A percentile compares a stretch with the other conserved stretches of the same genome.
Conservation (phyloP, 163 green algal species). For the Smithsoniella earleae region DNA sequence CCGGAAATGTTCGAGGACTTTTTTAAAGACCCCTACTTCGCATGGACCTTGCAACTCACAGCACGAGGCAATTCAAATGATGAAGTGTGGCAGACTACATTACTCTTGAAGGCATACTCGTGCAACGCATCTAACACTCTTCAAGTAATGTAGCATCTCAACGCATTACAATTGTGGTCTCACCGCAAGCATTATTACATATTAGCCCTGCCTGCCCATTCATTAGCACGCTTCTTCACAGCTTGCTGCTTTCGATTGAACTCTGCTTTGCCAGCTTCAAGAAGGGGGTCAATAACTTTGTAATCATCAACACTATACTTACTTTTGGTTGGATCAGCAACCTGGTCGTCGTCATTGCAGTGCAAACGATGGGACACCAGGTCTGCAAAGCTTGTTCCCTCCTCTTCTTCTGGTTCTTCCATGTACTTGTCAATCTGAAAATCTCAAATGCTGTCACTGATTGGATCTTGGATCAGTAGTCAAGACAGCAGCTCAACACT, state of each 20-base stretch:
- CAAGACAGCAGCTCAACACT: slow-evolving; percentile 29
- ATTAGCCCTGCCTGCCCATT: slow-evolving; percentile 56
- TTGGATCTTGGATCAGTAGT: slow-evolving; percentile 32
- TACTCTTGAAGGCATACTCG: no score
- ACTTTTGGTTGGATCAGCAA: neutral
- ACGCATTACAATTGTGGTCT: neutral
- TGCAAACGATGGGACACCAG: neutral
- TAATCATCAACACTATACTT: slow-evolving; percentile 1
- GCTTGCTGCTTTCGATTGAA: slow-evolving; percentile 59
- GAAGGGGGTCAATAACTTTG: slow-evolving; percentile 59
- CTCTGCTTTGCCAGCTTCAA: slow-evolving; percentile 68
- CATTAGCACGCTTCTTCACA: slow-evolving; percentile 55
- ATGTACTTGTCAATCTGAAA: slow-evolving; percentile 13
- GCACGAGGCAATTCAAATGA: no score
- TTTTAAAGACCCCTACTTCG: no score
- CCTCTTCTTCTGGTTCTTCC: neutral
- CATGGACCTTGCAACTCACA: no score
- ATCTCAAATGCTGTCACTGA: neutral
- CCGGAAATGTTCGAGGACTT: no score
- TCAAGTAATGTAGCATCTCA: no score
- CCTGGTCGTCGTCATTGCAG: neutral
- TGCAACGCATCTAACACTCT: no score
- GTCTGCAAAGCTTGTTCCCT: neutral
- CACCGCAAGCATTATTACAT: slow-evolving; percentile 25
- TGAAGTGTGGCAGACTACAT: no score